Evolutionary conservation across 495 filamentous ascomycete genomes (phyloP).

Genomic region (Letharia columbiana): DNA sequence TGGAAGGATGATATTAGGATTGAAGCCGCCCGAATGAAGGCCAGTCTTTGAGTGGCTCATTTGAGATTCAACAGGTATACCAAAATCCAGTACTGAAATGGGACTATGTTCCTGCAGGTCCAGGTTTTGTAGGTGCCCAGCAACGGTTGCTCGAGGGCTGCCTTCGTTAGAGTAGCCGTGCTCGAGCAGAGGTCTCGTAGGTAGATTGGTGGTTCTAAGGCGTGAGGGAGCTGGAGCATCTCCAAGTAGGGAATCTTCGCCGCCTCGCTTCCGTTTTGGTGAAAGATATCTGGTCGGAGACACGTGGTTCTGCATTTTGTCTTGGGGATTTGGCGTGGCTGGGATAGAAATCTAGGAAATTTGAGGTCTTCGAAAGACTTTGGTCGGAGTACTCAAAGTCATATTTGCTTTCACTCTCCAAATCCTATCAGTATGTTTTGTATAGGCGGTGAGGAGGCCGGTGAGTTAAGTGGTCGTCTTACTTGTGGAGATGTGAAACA

Average conservation of each 20-base stretch:
- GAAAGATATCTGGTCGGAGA: conserved; percentile 26
- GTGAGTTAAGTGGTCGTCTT: background rate
- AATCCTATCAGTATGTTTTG: background rate
- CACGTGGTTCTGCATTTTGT: conserved; percentile 13
- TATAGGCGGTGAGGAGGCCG: background rate
- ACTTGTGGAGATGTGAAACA: background rate
- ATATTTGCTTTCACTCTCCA: background rate
- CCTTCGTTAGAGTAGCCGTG: conserved; percentile 14
- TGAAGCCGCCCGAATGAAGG: conserved; percentile 7
- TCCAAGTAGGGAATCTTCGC: conserved; percentile 30
- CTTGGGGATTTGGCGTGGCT: background rate
- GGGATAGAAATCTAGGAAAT: background rate
- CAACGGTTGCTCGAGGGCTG: conserved; percentile 58
- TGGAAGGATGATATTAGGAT: conserved; percentile 14
- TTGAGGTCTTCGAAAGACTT: background rate
- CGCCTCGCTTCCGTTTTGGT: conserved; percentile 38
- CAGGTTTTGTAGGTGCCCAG: conserved; percentile 54
- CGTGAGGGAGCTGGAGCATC: conserved; percentile 34
- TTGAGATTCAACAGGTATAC: conserved; percentile 16
- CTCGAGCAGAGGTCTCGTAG: conserved; percentile 8
- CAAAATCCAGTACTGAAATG: conserved; percentile 26
- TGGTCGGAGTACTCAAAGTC: background rate
- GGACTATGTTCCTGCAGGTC: conserved; percentile 43
- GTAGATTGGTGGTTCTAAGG: conserved; percentile 19
- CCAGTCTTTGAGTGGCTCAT: background rate